A percentile compares a stretch with the other conserved stretches of the same genome.
These are phyloP conservation scores for Rhizoclosmatium sp. DNA, from an alignment of 192 early-diverging fungal species.

Conservation along the genomic window DNA sequence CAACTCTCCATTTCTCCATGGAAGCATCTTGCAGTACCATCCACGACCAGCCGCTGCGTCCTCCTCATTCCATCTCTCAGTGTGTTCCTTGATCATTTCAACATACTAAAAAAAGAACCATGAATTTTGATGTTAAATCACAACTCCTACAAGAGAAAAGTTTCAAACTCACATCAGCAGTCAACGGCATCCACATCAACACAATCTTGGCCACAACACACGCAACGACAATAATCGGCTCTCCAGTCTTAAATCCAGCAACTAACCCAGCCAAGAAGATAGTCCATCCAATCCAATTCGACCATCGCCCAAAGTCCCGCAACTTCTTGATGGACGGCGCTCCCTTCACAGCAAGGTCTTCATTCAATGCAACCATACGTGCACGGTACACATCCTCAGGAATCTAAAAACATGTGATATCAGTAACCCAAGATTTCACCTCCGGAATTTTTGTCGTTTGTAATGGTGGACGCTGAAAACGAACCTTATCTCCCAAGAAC, in stretches of 20 bases:
- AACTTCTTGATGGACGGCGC: neutral
- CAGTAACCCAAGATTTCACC: too few relatives aligned
- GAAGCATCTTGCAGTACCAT: neutral
- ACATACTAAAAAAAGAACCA: neutral
- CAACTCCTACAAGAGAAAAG: too few relatives aligned
- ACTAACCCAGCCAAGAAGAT: neutral
- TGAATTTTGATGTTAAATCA: too few relatives aligned
- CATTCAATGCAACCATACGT: neutral
- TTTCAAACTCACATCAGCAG: neutral
- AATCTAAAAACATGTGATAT: neutral
- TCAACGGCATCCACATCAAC: neutral
- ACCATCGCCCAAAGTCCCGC: neutral
- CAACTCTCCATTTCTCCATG: constrained; percentile 1
- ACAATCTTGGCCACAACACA: neutral
- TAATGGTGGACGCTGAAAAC: too few relatives aligned
- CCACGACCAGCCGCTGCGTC: neutral
- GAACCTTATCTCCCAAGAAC: neutral
- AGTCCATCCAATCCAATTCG: neutral
- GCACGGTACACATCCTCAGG: neutral
- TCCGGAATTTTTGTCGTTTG: too few relatives aligned
- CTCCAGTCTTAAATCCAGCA: neutral
- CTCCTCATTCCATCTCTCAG: neutral
- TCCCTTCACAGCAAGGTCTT: neutral
- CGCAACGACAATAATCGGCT: neutral
- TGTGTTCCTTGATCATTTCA: neutral